Evolutionary conservation across 1,284 basidiomycete genomes (phyloP).

Genomic region (Hemileia vastatrix): DNA sequence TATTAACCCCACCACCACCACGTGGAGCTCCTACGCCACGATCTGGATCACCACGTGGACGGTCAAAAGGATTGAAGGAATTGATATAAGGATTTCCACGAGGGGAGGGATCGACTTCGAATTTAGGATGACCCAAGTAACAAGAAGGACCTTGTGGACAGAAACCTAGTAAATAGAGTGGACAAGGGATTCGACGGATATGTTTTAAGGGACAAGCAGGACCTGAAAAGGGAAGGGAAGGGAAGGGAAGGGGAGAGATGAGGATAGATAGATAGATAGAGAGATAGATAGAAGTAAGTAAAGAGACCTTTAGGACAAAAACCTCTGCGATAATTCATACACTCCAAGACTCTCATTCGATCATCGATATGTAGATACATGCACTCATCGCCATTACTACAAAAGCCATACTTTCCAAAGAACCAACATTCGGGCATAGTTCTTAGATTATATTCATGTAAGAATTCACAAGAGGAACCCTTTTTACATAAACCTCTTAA

Average conservation of each 20-base stretch:
- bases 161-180: constrained; percentile 83
- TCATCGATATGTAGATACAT: constrained; percentile 96
- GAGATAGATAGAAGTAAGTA: not conserved
- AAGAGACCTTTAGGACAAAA: constrained; percentile 56
- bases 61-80: constrained; percentile 23
- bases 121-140: constrained; percentile 61
- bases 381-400: constrained; percentile 95
- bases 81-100: constrained; percentile 26
- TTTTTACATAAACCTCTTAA: constrained; percentile 97
- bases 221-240: constrained; percentile 49
- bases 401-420: constrained; percentile 97
- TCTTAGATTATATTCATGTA: constrained; percentile 96
- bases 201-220: constrained; percentile 86
- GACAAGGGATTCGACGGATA: constrained; percentile 79
- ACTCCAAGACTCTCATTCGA: constrained; percentile 65
- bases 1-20: not conserved
- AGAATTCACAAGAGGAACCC: constrained; percentile 93
- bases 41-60: constrained; percentile 23
- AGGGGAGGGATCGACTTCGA: constrained; percentile 32
- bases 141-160: constrained; percentile 91
- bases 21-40: constrained; percentile 1
- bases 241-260: constrained; percentile 17
- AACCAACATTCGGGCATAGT: constrained; percentile 99
- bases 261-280: not conserved
- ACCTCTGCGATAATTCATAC: constrained; percentile 87